phyloP scores from a whole-genome alignment of 176 grass and related monocot species.

The Thinopyrum elongatum region DNA sequence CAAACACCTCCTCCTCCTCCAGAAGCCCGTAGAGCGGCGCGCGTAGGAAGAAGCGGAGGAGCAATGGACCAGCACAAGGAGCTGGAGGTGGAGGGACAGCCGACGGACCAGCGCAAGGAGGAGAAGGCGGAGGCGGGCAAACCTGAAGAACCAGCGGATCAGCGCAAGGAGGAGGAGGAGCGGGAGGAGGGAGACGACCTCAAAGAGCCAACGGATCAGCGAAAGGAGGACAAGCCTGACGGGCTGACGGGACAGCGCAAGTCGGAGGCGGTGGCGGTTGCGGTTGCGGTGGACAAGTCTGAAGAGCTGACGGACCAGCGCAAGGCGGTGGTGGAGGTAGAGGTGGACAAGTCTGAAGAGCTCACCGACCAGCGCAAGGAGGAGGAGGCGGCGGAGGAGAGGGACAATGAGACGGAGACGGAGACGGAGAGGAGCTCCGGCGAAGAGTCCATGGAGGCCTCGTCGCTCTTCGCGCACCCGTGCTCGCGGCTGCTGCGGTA shows the following conservation, averaged over 20 bases:
- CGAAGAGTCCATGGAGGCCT: background rate
- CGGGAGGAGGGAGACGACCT: background rate
- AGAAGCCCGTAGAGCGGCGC: slow-evolving; percentile 25
- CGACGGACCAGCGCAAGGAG: background rate
- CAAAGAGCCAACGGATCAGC: background rate
- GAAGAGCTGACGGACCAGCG: background rate
- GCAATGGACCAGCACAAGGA: slow-evolving; percentile 11
- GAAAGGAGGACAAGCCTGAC: background rate
- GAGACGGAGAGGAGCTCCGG: slow-evolving; percentile 6
- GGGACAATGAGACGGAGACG: background rate
- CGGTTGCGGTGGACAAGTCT: background rate
- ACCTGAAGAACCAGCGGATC: background rate
- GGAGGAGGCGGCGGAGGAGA: background rate
- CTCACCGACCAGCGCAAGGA: background rate
- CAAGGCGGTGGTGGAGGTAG: background rate
- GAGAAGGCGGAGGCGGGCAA: background rate
- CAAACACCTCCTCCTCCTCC: background rate
- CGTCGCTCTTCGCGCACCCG: slow-evolving; percentile 19
- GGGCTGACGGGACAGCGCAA: background rate
- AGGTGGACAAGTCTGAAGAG: background rate
- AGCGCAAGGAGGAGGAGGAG: background rate
- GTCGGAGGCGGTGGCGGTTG: background rate
- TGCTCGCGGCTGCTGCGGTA: slow-evolving; percentile 37
- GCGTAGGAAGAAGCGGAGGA: too few species aligned
- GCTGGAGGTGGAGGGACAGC: background rate